These are phyloP conservation scores for Cladosporium colombiae DNA, from an alignment of 2,329 filamentous ascomycete species.

Conservation along the genomic window DNA sequence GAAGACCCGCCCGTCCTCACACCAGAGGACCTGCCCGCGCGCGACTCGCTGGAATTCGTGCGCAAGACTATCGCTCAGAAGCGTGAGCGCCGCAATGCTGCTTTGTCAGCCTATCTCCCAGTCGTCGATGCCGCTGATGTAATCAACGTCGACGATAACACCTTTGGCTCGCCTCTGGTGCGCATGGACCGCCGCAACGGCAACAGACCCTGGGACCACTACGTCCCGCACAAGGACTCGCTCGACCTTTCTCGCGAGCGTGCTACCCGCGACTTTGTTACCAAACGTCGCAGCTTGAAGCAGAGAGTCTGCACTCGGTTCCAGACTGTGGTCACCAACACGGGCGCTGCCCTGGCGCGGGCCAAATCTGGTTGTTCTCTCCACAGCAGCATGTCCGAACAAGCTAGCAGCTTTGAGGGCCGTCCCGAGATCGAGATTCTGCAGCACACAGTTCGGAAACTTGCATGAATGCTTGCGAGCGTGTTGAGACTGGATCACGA, in stretches of 20 bases:
- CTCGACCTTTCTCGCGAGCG: neutral
- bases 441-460: neutral
- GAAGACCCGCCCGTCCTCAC: neutral
- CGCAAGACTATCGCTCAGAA: neutral
- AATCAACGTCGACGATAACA: neutral
- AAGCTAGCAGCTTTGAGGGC: neutral
- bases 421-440: neutral
- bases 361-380: neutral
- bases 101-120: neutral
- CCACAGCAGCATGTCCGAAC: neutral
- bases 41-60: slow-evolving; percentile 8
- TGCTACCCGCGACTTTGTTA: neutral
- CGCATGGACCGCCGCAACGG: neutral
- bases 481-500: neutral
- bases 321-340: neutral
- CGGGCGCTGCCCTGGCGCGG: neutral
- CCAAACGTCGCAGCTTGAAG: neutral
- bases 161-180: neutral
- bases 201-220: neutral
- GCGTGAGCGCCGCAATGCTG: neutral
- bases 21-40: neutral
- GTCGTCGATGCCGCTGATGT: neutral
- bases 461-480: neutral
- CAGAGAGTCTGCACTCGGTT: neutral
- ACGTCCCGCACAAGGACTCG: neutral